Evolutionary conservation across 345 rosid species (phyloP), one percentile per base, ranked within the genome.

Genomic region (Gossypium ekmanianum): DNA sequence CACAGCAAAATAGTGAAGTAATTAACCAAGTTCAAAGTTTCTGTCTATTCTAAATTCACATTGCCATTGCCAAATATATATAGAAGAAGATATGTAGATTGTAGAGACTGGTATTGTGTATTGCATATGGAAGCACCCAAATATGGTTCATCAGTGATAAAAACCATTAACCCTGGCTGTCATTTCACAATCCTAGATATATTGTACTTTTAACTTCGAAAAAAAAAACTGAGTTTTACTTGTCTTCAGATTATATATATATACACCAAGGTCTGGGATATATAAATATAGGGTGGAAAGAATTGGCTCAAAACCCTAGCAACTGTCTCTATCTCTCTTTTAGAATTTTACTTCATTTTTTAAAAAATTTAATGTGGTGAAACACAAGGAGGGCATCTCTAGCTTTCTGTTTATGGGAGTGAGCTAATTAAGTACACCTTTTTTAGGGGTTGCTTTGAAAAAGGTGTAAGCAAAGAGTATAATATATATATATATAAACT

Each of bases 381-480:
- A 77, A 78, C 79, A 64, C 75, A 73, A 61, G 75, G 45, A 61
- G 47, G 75, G 75, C 85, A 61, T 61, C 41, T 27, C 75, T 54
- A 76, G 71, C 61, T 76, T 80, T 59, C 89, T 68, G 67, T 71
- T 71, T 81, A 81, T 78, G 72, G 81, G 72, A 77, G 68, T 76
- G 79, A 61, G n/a, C 18, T 62, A 72, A 78, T 26, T 61, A 61
- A 61, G 72, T 71, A 76, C 22, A 65, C 62, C 73, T 43, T 73
- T 34, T 78, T 75, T 11, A 13, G 41, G 72, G 73, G 4, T 50
- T 55, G 74, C 77, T 78, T 79, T 71, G 27, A 77, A 76, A 71
- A 61, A 43, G 1, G 73, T 74, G 81, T 79, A 77, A 70, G 62
- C 75, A 69, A 54, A 43, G 48, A 11, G 3, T 52, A 34, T 34